Percentiles rank a stretch among this genome's conserved stretches.
Evolutionary conservation across 257 asterid species (phyloP).

Genomic region (Lavandula angustifolia): DNA sequence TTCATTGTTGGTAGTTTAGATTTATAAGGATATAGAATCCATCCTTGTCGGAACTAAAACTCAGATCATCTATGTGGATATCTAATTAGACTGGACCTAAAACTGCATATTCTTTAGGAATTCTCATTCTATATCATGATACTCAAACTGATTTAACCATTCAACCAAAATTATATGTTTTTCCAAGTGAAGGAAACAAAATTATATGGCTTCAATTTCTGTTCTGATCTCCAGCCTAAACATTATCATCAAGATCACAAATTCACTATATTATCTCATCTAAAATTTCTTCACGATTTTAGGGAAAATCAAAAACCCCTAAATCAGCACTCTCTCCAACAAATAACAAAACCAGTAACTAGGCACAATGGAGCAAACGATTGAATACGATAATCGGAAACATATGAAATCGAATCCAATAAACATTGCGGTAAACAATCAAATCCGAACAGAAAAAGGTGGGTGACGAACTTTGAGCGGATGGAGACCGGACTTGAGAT

Average conservation of each 20-base stretch:
- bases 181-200: no score
- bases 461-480: constrained; percentile 71
- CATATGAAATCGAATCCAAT: no score
- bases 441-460: background rate
- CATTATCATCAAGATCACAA: no score
- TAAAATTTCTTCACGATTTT: no score
- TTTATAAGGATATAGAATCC: background rate
- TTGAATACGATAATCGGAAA: constrained; percentile 15
- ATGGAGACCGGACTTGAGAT: constrained; percentile 86
- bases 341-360: no score
- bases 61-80: background rate
- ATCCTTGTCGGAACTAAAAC: background rate
- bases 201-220: no score
- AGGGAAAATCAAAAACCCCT: no score
- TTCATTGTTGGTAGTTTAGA: background rate
- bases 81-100: background rate
- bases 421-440: no score
- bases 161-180: background rate
- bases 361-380: background rate
- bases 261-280: no score
- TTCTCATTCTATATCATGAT: background rate
- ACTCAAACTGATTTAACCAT: background rate
- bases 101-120: background rate
- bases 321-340: no score
- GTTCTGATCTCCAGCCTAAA: no score